phyloP scores from a whole-genome alignment of 2,329 filamentous ascomycete genomes.

The Colletotrichum sp. region DNA sequence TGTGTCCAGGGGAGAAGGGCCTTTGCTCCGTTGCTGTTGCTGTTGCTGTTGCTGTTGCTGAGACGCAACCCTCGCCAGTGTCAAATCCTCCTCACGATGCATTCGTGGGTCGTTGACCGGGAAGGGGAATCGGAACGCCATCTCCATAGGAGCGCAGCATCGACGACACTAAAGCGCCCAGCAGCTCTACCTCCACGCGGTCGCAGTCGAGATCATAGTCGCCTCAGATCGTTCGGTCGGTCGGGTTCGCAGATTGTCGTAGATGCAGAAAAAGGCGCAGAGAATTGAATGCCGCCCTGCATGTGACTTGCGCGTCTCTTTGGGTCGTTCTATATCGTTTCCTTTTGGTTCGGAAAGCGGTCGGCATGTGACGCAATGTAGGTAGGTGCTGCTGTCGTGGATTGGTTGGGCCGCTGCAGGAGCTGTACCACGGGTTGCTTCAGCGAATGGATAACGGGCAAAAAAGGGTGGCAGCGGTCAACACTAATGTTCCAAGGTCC shows the following conservation, averaged over 20 bases:
- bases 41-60: conserved; percentile 14
- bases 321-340: not conserved
- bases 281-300: not conserved
- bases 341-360: not conserved
- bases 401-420: conserved; percentile 1
- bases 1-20: conserved; percentile 19
- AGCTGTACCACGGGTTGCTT: not conserved
- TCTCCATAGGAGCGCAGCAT: conserved; percentile 25
- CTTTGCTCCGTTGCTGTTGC: conserved; percentile 27
- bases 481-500: conserved; percentile 2
- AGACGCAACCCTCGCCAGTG: conserved; percentile 35
- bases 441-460: not conserved
- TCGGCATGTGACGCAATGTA: conserved; percentile 27
- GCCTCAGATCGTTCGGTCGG: not conserved
- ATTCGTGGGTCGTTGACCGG: conserved; percentile 35
- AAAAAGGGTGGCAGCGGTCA: not conserved
- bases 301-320: conserved; percentile 7
- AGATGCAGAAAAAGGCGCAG: not conserved
- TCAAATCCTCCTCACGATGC: conserved; percentile 42
- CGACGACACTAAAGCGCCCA: conserved; percentile 2
- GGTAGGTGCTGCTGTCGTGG: not conserved
- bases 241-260: not conserved
- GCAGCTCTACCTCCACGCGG: conserved; percentile 4
- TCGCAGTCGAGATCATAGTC: conserved; percentile 9
- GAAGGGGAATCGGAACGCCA: conserved; percentile 44